These are phyloP conservation scores for Pichia sp. DNA, from an alignment of 1,139 yeast species.

Conservation along the genomic window DNA sequence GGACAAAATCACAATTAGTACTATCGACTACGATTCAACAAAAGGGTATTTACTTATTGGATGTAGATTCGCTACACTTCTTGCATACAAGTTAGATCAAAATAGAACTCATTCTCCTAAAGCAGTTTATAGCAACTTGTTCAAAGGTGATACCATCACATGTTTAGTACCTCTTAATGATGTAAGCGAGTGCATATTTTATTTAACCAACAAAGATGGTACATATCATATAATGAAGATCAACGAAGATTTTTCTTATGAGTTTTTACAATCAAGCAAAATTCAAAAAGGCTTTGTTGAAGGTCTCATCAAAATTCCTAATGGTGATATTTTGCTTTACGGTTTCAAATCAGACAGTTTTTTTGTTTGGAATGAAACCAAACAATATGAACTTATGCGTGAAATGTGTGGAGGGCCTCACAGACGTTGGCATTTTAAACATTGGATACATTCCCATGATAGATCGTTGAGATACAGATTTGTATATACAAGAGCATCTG, in stretches of 20 bases:
- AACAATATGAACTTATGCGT: slow-evolving; percentile 59
- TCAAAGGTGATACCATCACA: slow-evolving; percentile 72
- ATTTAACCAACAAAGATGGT: slow-evolving; percentile 61
- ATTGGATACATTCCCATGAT: slow-evolving; percentile 21
- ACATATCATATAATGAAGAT: slow-evolving; percentile 37
- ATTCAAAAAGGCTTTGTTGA: slow-evolving; percentile 72
- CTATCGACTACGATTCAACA: slow-evolving; percentile 37
- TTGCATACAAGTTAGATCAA: slow-evolving; percentile 40
- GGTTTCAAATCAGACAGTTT: slow-evolving; percentile 81
- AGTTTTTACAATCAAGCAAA: slow-evolving; percentile 51
- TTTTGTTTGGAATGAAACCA: slow-evolving; percentile 76
- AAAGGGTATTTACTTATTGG: slow-evolving; percentile 51
- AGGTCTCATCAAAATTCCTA: slow-evolving; percentile 45
- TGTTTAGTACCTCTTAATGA: slow-evolving; percentile 38
- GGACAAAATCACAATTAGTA: slow-evolving; percentile 53
- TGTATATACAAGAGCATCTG: slow-evolving; percentile 52
- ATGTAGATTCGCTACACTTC: slow-evolving; percentile 62
- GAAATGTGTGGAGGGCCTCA: slow-evolving; percentile 92
- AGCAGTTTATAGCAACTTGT: slow-evolving; percentile 43
- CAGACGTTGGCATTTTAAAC: slow-evolving; percentile 60
- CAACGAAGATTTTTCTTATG: slow-evolving; percentile 17
- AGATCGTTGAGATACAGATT: slow-evolving; percentile 26
- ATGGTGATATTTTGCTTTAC: slow-evolving; percentile 49
- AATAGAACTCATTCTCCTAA: slow-evolving; percentile 20
- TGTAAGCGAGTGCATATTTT: slow-evolving; percentile 18